Percentiles rank a stretch among this genome's conserved stretches.
Conservation (phyloP, 768 basidiomycete species). For the Nidularia sp. region DNA sequence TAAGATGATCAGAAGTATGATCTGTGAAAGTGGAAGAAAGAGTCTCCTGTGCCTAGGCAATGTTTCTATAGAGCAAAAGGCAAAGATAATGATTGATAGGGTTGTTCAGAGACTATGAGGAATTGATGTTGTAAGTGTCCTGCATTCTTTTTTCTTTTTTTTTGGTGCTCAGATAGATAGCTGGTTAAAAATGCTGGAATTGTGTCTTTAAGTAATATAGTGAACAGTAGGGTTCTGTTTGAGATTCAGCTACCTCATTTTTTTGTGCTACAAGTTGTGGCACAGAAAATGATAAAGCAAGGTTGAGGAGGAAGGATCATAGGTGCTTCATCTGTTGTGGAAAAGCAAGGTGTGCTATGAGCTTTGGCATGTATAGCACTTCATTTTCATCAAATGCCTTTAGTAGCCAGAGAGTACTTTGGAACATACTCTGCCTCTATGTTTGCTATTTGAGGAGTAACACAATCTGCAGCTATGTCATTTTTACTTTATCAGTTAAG, state of each 20-base stretch:
- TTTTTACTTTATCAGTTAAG: too few relatives aligned
- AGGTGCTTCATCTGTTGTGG: conserved; percentile 35
- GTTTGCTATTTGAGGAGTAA: conserved; percentile 36
- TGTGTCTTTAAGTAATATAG: not conserved
- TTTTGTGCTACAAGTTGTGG: conserved; percentile 39
- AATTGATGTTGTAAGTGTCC: conserved; percentile 25
- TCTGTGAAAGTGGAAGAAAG: conserved; percentile 12
- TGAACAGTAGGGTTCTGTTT: conserved; percentile 15
- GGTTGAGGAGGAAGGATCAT: conserved; percentile 39
- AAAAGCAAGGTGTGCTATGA: conserved; percentile 26
- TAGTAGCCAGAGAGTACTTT: not conserved
- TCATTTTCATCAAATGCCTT: not conserved
- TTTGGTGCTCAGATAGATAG: not conserved
- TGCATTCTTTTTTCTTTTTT: not conserved
- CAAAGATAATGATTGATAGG: conserved; percentile 11
- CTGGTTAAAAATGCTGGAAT: not conserved
- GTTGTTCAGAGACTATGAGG: conserved; percentile 12
- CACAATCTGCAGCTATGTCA: conserved; percentile 25
- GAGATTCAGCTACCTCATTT: conserved; percentile 3
- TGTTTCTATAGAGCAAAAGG: conserved; percentile 15
- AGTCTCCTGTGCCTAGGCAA: conserved; percentile 11
- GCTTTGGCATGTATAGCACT: not conserved
- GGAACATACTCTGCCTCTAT: conserved; percentile 31
- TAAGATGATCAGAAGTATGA: conserved; percentile 8
- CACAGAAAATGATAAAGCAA: conserved; percentile 37